A percentile compares a stretch with the other conserved stretches of the same genome.
phyloP scores from a whole-genome alignment of 1,284 basidiomycete genomes.

The Apiotrichum siamense region DNA sequence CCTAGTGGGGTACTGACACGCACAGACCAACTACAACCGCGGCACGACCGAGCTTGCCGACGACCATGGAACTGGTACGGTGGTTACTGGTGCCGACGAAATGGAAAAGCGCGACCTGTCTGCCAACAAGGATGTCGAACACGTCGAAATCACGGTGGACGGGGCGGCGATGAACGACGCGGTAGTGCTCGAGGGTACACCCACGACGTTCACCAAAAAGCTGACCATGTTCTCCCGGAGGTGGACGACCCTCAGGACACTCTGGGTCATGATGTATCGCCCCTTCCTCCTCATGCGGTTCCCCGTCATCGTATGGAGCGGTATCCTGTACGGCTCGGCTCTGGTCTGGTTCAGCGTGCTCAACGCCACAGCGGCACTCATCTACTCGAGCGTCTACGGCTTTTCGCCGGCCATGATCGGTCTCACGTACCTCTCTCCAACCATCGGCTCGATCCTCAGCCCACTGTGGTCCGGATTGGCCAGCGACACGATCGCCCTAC shows the following conservation, averaged over 20 bases:
- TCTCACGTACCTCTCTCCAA: slow-evolving; percentile 23
- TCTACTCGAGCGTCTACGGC: slow-evolving; percentile 12
- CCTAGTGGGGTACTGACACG: not conserved
- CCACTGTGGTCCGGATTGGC: slow-evolving; percentile 13
- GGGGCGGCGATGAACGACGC: not conserved
- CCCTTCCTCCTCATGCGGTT: slow-evolving; percentile 19
- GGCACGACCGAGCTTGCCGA: slow-evolving; percentile 16
- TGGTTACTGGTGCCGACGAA: too few species aligned
- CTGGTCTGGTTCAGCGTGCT: slow-evolving; percentile 26
- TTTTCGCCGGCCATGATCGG: slow-evolving; percentile 21
- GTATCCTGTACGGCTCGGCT: slow-evolving; percentile 20
- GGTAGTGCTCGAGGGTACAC: slow-evolving; percentile 3
- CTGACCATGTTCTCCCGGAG: slow-evolving; percentile 11
- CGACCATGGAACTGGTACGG: not conserved
- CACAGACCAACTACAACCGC: slow-evolving; percentile 23
- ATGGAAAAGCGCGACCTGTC: too few species aligned
- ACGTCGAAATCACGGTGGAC: not conserved
- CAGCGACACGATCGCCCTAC: slow-evolving; percentile 20
- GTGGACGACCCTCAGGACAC: slow-evolving; percentile 5
- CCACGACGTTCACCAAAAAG: slow-evolving; percentile 3
- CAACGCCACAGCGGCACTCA: slow-evolving; percentile 20
- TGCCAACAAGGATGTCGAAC: not conserved
- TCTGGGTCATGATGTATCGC: slow-evolving; percentile 16
- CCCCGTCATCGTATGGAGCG: slow-evolving; percentile 21
- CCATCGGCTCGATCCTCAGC: slow-evolving; percentile 20